Conservation (phyloP, 2,329 filamentous ascomycete genomes). For the Kalmusia sp. region DNA sequence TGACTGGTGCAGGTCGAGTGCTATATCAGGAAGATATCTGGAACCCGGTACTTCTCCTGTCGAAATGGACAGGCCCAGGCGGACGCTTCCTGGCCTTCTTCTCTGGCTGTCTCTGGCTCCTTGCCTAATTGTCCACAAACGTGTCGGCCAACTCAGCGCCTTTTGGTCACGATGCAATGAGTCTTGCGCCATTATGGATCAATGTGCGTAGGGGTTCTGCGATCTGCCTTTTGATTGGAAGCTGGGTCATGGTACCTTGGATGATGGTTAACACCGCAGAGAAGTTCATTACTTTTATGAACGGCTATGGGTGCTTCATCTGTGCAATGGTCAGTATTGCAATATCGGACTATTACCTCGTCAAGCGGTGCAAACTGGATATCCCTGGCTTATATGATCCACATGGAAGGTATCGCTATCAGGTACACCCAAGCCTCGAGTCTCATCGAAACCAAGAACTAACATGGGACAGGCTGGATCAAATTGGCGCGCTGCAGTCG, state of each 20-base stretch:
- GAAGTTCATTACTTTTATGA: conserved; percentile 36
- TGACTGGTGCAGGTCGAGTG: conserved; percentile 24
- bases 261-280: conserved; percentile 33
- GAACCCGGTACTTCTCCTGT: conserved; percentile 30
- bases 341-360: conserved; percentile 29
- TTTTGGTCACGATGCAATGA: conserved; percentile 31
- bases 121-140: conserved; percentile 34
- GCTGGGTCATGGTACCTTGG: conserved; percentile 29
- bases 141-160: conserved; percentile 35
- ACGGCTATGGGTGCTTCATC: conserved; percentile 33
- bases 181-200: conserved; percentile 31
- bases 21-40: conserved; percentile 31
- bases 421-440: too few species aligned
- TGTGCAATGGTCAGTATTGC: conserved; percentile 27
- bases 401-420: conserved; percentile 23
- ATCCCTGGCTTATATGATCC: conserved; percentile 31
- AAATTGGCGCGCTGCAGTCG: too few species aligned
- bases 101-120: conserved; percentile 30
- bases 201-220: conserved; percentile 34
- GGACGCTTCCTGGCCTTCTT: conserved; percentile 37
- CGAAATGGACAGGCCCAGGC: conserved; percentile 24
- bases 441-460: too few species aligned
- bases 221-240: conserved; percentile 22
- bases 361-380: conserved; percentile 23
- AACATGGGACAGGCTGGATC: too few species aligned